Percentiles rank a stretch among this genome's conserved stretches.
phyloP scores from a whole-genome alignment of 1,284 basidiomycete species.

The Boletus albobrunnescens region DNA sequence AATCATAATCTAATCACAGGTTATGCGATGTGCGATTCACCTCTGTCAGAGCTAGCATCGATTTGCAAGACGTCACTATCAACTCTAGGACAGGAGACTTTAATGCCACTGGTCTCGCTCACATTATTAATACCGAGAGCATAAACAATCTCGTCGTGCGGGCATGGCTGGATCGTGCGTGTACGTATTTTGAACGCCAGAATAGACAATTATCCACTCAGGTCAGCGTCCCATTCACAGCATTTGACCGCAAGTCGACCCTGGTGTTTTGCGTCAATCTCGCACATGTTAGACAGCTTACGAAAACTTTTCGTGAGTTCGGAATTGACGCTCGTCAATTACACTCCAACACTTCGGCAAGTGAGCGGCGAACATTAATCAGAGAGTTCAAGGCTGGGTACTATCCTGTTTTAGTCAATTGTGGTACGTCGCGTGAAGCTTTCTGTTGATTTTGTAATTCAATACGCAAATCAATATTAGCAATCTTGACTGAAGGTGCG shows the following conservation, averaged over 20 bases:
- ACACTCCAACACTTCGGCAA: slow-evolving; percentile 65
- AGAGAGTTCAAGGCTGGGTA: slow-evolving; percentile 65
- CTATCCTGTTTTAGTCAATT: slow-evolving; percentile 90
- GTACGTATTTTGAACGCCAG: slow-evolving; percentile 37
- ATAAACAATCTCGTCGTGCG: slow-evolving; percentile 76
- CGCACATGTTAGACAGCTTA: slow-evolving; percentile 77
- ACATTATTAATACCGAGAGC: slow-evolving; percentile 73
- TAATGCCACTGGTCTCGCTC: slow-evolving; percentile 68
- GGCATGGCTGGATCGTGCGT: slow-evolving; percentile 78
- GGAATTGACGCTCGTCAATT: slow-evolving; percentile 88
- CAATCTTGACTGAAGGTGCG: slow-evolving; percentile 87
- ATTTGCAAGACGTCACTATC: slow-evolving; percentile 65
- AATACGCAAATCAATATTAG: slow-evolving; percentile 37
- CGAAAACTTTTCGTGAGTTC: slow-evolving; percentile 65
- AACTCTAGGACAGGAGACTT: slow-evolving; percentile 75
- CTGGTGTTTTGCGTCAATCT: slow-evolving; percentile 90
- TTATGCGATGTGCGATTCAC: slow-evolving; percentile 83
- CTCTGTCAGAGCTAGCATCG: slow-evolving; percentile 68
- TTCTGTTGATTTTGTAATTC: background rate
- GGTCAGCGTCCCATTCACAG: slow-evolving; percentile 1
- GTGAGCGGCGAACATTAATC: slow-evolving; percentile 65
- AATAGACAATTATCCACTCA: background rate
- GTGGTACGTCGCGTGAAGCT: slow-evolving; percentile 50
- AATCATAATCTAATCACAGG: slow-evolving; percentile 43
- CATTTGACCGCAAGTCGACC: slow-evolving; percentile 74